Evolutionary conservation across 2,329 filamentous ascomycete species (phyloP).

Genomic region (Fusarium scirpi): DNA sequence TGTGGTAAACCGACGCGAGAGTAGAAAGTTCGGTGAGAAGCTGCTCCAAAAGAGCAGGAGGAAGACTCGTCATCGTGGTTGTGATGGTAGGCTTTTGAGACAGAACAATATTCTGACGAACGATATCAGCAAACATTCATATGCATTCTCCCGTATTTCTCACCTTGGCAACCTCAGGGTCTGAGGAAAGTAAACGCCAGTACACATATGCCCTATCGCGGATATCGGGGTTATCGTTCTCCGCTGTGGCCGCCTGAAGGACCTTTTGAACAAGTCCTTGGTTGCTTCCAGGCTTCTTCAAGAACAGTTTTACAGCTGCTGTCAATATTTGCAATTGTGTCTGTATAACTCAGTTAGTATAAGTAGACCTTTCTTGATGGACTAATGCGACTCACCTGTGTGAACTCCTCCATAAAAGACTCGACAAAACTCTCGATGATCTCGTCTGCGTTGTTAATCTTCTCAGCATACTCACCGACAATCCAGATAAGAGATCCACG

Average conservation of each 20-base stretch:
- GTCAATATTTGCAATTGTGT: constrained; percentile 99
- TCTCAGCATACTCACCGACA: constrained; percentile 98
- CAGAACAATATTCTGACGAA: constrained; percentile 78
- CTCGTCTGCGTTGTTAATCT: constrained; percentile 98
- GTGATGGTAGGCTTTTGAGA: constrained; percentile 95
- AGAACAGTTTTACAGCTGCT: constrained; percentile 94
- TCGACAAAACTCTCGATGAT: constrained; percentile 94
- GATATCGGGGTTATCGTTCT: constrained; percentile 98
- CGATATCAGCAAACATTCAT: constrained; percentile 3
- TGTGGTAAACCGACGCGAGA: constrained; percentile 97
- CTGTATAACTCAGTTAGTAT: constrained; percentile 57
- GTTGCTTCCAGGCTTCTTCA: constrained; percentile 94
- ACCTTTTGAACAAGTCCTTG: constrained; percentile 95
- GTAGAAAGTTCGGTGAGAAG: constrained; percentile 94
- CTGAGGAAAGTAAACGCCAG: constrained; percentile 94
- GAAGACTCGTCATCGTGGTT: constrained; percentile 91
- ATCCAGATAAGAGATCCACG: constrained; percentile 97
- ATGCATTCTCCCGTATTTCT: constrained; percentile 22
- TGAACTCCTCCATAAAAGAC: constrained; percentile 95
- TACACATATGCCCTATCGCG: constrained; percentile 97
- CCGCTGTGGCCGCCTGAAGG: constrained; percentile 88
- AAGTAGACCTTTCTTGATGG: background rate
- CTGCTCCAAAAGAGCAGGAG: constrained; percentile 84
- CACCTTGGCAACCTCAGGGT: constrained; percentile 89
- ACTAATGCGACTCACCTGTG: constrained; percentile 71